Evolutionary conservation across 306 rosid genomes (phyloP), one percentile per base, ranked within the genome.

Genomic region (Begonia masoniana): DNA sequence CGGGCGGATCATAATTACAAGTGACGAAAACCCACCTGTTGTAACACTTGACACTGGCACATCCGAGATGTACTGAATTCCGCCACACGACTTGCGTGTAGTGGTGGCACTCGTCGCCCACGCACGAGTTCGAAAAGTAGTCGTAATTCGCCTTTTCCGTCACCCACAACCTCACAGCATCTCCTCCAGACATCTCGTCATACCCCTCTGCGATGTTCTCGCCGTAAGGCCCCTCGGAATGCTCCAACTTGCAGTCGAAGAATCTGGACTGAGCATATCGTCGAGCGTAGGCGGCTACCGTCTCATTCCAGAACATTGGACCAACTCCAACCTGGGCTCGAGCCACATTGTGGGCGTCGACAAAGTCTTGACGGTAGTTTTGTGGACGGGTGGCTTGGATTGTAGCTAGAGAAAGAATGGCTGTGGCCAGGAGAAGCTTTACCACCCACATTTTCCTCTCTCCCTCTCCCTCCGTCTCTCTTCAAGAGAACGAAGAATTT

Each of bases 1-100:
- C 94, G 0, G 82, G 80, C 4, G 88, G 89, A n/a, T 68, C 62
- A 62, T 84, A 84, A 58, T 66, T 84, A 42, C 89, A 84, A 31
- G 75, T 71, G 12, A 78, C 72, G 51, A 84, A 80, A 14, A 72
- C 47, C 84, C 78, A 73, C 0, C 59, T 59, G 53, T 79, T 78
- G 41, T 43, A 8, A 42, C 94, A 80, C 66, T 71, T 75, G 0
- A 66, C 70, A 26, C 63, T 72, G 3, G 76, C 88, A 51, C 94
- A 84, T 2, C 94, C 88, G 16, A 83, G 62, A 47, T 61, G 73
- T 17, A 64, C 26, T 0, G 85, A 55, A 10, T 55, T 41, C 1
- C 73, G 66, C 81, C 81, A 76, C 12, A 84, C 78, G 15, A 84
- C 63, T 47, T 83, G 94, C 24, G 94, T 81, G 36, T 84, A 84